Base-by-base conservation (phyloP, 352 stramenopile genomes). In the Globisporangium canariense region DNA sequence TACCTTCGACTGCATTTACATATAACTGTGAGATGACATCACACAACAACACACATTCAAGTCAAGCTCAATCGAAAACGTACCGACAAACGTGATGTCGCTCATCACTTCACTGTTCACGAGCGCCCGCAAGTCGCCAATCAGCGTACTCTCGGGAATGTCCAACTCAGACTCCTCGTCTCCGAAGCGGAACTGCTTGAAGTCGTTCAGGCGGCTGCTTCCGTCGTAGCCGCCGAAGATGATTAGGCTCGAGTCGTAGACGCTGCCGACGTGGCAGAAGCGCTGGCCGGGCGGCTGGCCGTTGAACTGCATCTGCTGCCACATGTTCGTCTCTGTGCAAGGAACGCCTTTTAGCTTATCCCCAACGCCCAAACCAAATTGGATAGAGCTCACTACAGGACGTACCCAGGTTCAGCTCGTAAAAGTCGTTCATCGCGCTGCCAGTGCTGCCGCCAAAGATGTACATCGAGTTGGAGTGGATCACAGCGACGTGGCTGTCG, bases 361-460 rank as follows among this genome's bases (percentile, higher is more conserved):
- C 6, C 41, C 38, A 38, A 5, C 43, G 8, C n/a, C 20, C 47
- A 45, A 46, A 18, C 10, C 9, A 32, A 11, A 32, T 7, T 20
- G 46, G 9, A 47, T 18, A 13, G 53, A 57, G 25, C 16, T 41
- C 28, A 41, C 3, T 28, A 57, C 1, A 41, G 16, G 2, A 18
- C 69, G 50, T 66, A 91, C 85, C 79, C 41, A 96, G 67, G 47
- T 84, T 91, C 3, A 99, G 81, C 64, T 99, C 96, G 68, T 98
- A 92, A 59, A 99, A 98, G 75, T 99, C 97, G 73, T 98, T 99
- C 88, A 99, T 98, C 18, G 96, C 96, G 49, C 78, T 96, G 53
- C 96, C 97, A 41, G 92, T 99, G 28, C 89, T 98, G 8, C 97
- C 97, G n/a, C 91, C 92, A 77, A 98, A 97, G 40, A 98, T 91